phyloP scores from a whole-genome alignment of 1,284 basidiomycete species.

The Sporisorium exsertum region DNA sequence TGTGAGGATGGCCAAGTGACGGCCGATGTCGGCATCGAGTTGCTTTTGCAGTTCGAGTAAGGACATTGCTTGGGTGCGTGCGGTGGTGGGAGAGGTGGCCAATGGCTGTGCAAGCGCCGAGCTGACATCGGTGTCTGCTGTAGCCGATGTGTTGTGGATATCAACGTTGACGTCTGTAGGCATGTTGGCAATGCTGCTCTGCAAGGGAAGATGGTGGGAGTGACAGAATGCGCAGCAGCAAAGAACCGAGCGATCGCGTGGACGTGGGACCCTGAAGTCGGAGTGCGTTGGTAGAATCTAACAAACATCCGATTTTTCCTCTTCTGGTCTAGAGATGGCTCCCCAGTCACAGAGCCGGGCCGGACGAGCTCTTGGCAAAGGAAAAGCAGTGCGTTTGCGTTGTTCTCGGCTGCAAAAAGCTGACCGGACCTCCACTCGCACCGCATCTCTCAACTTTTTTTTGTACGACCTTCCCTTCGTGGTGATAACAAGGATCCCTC shows the following conservation, averaged over 20 bases:
- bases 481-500: not conserved
- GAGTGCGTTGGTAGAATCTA: not conserved
- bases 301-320: too few relatives aligned
- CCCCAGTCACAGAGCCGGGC: not conserved
- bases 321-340: not conserved
- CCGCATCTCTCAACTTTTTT: not conserved
- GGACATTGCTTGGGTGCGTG: conserved; percentile 36
- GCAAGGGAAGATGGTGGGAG: not conserved
- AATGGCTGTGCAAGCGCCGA: conserved; percentile 25
- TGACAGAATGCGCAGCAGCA: conserved; percentile 14
- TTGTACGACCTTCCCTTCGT: not conserved
- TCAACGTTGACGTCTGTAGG: conserved; percentile 38
- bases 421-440: not conserved
- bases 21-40: conserved; percentile 40
- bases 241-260: not conserved
- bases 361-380: not conserved
- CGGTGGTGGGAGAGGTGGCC: conserved; percentile 21
- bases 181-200: conserved; percentile 16
- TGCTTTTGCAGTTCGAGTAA: conserved; percentile 37
- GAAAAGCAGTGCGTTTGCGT: not conserved
- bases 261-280: conserved; percentile 28
- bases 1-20: conserved; percentile 30
- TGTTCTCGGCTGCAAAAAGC: not conserved
- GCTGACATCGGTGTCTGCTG: conserved; percentile 29
- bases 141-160: conserved; percentile 23